Evolutionary conservation across 1,139 yeast species (phyloP).

Genomic region (Geotrichum carabidarum): DNA sequence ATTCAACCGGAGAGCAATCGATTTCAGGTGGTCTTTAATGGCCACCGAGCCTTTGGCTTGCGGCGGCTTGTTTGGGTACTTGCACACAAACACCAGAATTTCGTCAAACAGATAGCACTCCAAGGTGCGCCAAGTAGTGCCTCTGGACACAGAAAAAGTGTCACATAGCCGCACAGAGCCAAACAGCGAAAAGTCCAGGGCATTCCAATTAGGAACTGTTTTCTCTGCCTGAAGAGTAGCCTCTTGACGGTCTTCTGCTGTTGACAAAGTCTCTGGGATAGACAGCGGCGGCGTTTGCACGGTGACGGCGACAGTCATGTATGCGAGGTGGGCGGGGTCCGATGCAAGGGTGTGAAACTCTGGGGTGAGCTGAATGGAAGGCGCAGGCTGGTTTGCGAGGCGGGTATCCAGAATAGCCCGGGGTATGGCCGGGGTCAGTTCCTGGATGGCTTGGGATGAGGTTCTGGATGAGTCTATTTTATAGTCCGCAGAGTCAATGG

Average conservation of each 20-base stretch:
- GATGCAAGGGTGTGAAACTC: neutral
- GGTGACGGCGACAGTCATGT: slow-evolving; percentile 8
- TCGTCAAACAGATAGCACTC: slow-evolving; percentile 26
- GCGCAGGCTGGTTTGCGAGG: neutral
- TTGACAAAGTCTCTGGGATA: neutral
- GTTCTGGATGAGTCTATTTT: neutral
- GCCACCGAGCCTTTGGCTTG: slow-evolving; percentile 23
- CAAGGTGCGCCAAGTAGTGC: slow-evolving; percentile 23
- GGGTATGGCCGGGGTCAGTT: slow-evolving; percentile 13
- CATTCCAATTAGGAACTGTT: slow-evolving; percentile 21
- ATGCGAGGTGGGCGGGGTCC: neutral
- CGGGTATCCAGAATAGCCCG: slow-evolving; percentile 4
- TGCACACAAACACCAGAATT: slow-evolving; percentile 23
- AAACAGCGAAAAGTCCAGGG: slow-evolving; percentile 21
- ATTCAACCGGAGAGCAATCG: slow-evolving; percentile 16
- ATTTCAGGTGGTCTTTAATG: slow-evolving; percentile 20
- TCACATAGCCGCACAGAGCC: slow-evolving; percentile 25
- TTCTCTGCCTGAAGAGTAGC: slow-evolving; percentile 1
- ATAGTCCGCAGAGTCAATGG: neutral
- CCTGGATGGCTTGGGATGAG: neutral
- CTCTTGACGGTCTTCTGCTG: slow-evolving; percentile 7
- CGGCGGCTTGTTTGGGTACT: slow-evolving; percentile 13
- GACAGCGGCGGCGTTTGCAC: neutral
- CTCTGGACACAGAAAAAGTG: slow-evolving; percentile 22
- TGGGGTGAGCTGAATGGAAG: neutral